These are phyloP conservation scores for Kluyveromyces marxianus DNA, from an alignment of 1,139 yeast genomes.

Conservation along the genomic window DNA sequence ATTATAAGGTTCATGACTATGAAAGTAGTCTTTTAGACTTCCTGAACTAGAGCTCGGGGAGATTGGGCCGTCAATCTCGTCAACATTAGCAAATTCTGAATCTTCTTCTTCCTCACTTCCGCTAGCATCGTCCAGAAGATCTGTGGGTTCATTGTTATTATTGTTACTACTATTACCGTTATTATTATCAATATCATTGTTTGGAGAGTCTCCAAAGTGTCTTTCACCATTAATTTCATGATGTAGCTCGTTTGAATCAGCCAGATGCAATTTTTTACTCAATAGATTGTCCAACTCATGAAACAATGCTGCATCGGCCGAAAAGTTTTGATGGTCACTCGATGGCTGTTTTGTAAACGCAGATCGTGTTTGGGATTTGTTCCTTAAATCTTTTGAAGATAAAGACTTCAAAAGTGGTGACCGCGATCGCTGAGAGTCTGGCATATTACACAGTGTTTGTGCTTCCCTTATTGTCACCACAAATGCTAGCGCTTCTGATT, in stretches of 20 bases:
- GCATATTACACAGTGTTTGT: constrained; percentile 5
- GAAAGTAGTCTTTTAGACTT: constrained; percentile 9
- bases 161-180: background rate
- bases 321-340: constrained; percentile 7
- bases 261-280: constrained; percentile 17
- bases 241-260: constrained; percentile 1
- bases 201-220: background rate
- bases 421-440: constrained; percentile 7
- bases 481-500: background rate
- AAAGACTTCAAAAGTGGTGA: constrained; percentile 10
- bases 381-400: constrained; percentile 11
- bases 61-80: constrained; percentile 31
- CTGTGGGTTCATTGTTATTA: background rate
- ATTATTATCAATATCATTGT: background rate
- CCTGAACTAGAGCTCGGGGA: constrained; percentile 13
- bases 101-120: constrained; percentile 23
- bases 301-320: constrained; percentile 18
- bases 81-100: constrained; percentile 30
- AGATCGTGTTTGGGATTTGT: constrained; percentile 5
- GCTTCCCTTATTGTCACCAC: background rate
- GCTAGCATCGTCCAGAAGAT: constrained; percentile 7
- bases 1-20: background rate
- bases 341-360: constrained; percentile 1
- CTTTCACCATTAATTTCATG: constrained; percentile 6
- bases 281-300: constrained; percentile 22